phyloP scores from a whole-genome alignment of 2,329 filamentous ascomycete genomes.

The Penicillium oxalicum region DNA sequence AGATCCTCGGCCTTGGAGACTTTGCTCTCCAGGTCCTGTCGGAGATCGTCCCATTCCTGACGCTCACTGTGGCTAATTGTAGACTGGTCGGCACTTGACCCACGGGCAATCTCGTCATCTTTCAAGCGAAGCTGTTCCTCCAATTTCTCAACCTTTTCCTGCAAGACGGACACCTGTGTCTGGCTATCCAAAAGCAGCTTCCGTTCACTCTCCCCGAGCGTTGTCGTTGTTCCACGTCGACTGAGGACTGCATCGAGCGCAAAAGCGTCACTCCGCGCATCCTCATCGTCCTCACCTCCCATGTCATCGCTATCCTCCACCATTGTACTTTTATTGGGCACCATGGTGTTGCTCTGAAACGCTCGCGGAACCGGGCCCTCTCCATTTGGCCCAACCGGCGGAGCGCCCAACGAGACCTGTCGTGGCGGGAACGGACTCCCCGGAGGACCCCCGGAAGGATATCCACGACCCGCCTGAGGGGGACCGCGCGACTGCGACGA shows the following conservation, averaged over 20 bases:
- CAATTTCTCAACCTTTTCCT: conserved; percentile 65
- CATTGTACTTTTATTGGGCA: conserved; percentile 97
- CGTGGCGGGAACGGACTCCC: conserved; percentile 37
- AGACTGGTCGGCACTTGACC: conserved; percentile 52
- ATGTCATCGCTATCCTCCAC: conserved; percentile 86
- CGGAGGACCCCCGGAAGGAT: conserved; percentile 34
- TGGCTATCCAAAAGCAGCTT: conserved; percentile 75
- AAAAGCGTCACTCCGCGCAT: conserved; percentile 59
- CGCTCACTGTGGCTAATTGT: conserved; percentile 56
- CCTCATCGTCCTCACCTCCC: conserved; percentile 51
- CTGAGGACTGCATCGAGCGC: conserved; percentile 50
- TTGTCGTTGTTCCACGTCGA: conserved; percentile 45
- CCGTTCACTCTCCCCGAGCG: conserved; percentile 55
- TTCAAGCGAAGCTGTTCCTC: conserved; percentile 64
- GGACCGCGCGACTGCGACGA: conserved; percentile 41
- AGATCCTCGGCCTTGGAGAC: conserved; percentile 67
- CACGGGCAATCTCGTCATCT: conserved; percentile 61
- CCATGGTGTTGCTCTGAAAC: conserved; percentile 90
- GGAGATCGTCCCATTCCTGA: conserved; percentile 62
- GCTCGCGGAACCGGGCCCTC: conserved; percentile 78
- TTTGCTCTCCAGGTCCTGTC: conserved; percentile 63
- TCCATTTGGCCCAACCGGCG: conserved; percentile 49
- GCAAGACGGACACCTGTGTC: conserved; percentile 66
- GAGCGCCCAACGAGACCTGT: conserved; percentile 36
- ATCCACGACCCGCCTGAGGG: conserved; percentile 30